Conservation (phyloP, 2,329 filamentous ascomycete species). For the Fusarium secorum region DNA sequence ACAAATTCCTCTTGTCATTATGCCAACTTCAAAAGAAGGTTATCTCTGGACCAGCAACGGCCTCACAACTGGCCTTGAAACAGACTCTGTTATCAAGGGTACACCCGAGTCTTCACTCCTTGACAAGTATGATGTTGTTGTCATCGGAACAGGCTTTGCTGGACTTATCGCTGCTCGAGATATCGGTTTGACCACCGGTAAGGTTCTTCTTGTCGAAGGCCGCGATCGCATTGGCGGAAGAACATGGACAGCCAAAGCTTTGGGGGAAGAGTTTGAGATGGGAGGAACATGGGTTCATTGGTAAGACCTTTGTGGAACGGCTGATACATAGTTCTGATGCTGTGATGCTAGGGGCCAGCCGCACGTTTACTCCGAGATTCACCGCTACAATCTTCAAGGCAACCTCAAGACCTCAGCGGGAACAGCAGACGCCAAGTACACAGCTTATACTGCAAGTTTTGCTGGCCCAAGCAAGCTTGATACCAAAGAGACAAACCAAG, state of each 20-base stretch:
- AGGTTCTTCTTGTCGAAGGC: constrained; percentile 48
- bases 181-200: not conserved
- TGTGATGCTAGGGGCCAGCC: constrained; percentile 21
- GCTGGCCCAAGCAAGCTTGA: not conserved
- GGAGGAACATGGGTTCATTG: constrained; percentile 53
- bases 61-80: constrained; percentile 1
- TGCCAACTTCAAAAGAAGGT: constrained; percentile 25
- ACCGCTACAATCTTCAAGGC: constrained; percentile 25
- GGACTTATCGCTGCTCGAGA: constrained; percentile 20
- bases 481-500: not conserved
- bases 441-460: not conserved
- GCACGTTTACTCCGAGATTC: constrained; percentile 26
- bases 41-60: constrained; percentile 16
- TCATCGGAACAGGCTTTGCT: constrained; percentile 23
- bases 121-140: constrained; percentile 17
- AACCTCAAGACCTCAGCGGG: constrained; percentile 28
- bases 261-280: constrained; percentile 50
- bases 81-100: constrained; percentile 16
- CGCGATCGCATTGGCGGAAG: constrained; percentile 53
- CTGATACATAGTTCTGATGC: not conserved
- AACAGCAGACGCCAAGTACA: constrained; percentile 6
- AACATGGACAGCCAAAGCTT: constrained; percentile 49
- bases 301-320: rapidly evolving
- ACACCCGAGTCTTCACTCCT: not conserved
- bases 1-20: not conserved